Base-by-base conservation (phyloP, 805 yeast genomes). In the Priceomyces fermenticarens region DNA sequence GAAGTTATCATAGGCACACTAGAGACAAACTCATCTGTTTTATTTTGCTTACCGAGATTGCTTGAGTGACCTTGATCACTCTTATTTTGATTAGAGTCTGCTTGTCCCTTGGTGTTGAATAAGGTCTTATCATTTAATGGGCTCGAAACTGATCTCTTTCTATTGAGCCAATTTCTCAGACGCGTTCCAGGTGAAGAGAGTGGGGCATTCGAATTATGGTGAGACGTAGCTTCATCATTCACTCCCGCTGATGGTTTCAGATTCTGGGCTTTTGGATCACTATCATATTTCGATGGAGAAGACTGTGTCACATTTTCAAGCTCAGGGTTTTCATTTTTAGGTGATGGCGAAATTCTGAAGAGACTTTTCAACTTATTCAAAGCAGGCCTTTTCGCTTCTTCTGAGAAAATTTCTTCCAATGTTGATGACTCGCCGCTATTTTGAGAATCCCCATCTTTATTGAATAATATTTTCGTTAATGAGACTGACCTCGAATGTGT, bases 361-460 rank as follows among this genome's bases (percentile, higher is more conserved):
- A 64, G 44, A 32, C 50, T 57, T 41, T 59, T 59, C 28, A 65
- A 49, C 41, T 57, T 63, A 20, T 50, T 48, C 43, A 62, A 48
- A 27, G 63, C 47, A n/a, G 55, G 52, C 32, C 45, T 48, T 33
- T 44, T 49, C 35, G 35, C 32, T 15, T 47, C 47, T 41, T 39
- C 50, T 40, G 42, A 32, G 40, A 34, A 43, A 42, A 45, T 16
- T 39, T 38, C 41, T 44, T 39, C 37, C 13, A 36, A 14, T 16
- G 40, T 26, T 31, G 34, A 16, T 9, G 32, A 25, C 5, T 36
- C 33, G 6, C 32, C 23, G 8, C 26, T 36, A 14, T 10, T 9
- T 11, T 27, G 14, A 10, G 13, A 9, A 12, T 27, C 26, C 17
- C 43, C 52, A n/a, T 55, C 52, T 27, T 55, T 55, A 39, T 48